Conservation (phyloP, 441 rosid species). For the Raphanus hybrid region DNA sequence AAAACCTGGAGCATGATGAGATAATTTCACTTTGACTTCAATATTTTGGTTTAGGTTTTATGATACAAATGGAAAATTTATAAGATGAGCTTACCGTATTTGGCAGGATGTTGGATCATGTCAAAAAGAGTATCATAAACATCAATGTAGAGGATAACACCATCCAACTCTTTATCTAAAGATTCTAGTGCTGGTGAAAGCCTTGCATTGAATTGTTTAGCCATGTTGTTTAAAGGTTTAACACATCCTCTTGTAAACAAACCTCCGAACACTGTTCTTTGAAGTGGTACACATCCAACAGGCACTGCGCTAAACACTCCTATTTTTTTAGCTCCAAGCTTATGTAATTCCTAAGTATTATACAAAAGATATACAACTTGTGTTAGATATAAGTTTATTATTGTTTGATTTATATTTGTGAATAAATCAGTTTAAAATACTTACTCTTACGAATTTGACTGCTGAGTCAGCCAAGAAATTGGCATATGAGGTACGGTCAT, state of each 20-base stretch:
- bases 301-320: slow-evolving; percentile 58
- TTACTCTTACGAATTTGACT: slow-evolving; percentile 27
- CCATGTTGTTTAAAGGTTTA: slow-evolving; percentile 30
- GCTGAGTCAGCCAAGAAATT: slow-evolving; percentile 34
- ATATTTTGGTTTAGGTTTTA: neutral
- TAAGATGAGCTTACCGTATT: slow-evolving; percentile 6
- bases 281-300: slow-evolving; percentile 70
- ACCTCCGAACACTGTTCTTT: slow-evolving; percentile 48
- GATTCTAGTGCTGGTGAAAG: slow-evolving; percentile 46
- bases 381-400: neutral
- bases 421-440: neutral
- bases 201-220: slow-evolving; percentile 47
- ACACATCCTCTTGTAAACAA: neutral
- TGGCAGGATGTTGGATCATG: slow-evolving; percentile 4
- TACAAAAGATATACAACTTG: neutral
- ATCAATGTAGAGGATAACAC: slow-evolving; percentile 44
- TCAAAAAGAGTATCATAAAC: slow-evolving; percentile 41
- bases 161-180: slow-evolving; percentile 38
- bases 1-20: slow-evolving; percentile 1
- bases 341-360: slow-evolving; percentile 48
- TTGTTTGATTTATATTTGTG: neutral
- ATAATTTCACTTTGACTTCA: neutral
- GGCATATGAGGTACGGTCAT: slow-evolving; percentile 42
- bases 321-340: slow-evolving; percentile 63
- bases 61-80: neutral